These are phyloP conservation scores for Tetrastigma voinierianum DNA, from an alignment of 164 flowering plant species.

Conservation along the genomic window DNA sequence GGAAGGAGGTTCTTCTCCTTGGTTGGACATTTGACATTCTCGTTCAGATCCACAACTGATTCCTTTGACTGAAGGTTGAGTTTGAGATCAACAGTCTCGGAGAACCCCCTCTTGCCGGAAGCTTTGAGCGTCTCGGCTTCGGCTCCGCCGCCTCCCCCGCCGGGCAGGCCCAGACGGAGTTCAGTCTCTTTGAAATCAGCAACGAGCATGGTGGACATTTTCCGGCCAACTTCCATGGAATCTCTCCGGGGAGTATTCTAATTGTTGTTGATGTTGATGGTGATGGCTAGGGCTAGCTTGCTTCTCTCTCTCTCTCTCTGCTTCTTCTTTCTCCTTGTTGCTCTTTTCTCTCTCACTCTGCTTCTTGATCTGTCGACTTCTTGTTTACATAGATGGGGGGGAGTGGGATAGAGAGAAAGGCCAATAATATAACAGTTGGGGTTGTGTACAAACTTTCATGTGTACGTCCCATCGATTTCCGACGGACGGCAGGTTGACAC, in stretches of 20 bases:
- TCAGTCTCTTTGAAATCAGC: slow-evolving; percentile 50
- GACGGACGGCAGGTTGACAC: slow-evolving; percentile 17
- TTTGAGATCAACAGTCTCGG: slow-evolving; percentile 58
- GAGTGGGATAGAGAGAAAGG: slow-evolving; percentile 12
- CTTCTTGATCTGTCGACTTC: background rate
- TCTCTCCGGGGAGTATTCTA: slow-evolving; percentile 1
- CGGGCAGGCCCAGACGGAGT: slow-evolving; percentile 58
- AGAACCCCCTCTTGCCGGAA: slow-evolving; percentile 57
- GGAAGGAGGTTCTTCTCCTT: slow-evolving; percentile 32
- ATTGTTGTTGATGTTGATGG: background rate
- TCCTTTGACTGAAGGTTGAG: slow-evolving; percentile 51
- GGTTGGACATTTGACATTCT: slow-evolving; percentile 18
- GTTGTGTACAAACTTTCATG: slow-evolving; percentile 10
- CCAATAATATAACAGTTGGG: slow-evolving; percentile 26
- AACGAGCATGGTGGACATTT: slow-evolving; percentile 17
- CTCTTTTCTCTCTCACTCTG: background rate
- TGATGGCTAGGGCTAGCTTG: background rate
- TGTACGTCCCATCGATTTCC: slow-evolving; percentile 19
- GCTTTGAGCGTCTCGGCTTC: slow-evolving; percentile 22
- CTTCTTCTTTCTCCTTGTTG: background rate
- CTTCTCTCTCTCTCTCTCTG: background rate
- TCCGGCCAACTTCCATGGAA: background rate
- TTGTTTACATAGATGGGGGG: background rate
- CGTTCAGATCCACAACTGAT: slow-evolving; percentile 27
- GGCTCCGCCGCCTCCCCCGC: slow-evolving; percentile 28